These are phyloP conservation scores for Aureobasidium sp. DNA, from an alignment of 2,329 filamentous ascomycete genomes.

Conservation along the genomic window DNA sequence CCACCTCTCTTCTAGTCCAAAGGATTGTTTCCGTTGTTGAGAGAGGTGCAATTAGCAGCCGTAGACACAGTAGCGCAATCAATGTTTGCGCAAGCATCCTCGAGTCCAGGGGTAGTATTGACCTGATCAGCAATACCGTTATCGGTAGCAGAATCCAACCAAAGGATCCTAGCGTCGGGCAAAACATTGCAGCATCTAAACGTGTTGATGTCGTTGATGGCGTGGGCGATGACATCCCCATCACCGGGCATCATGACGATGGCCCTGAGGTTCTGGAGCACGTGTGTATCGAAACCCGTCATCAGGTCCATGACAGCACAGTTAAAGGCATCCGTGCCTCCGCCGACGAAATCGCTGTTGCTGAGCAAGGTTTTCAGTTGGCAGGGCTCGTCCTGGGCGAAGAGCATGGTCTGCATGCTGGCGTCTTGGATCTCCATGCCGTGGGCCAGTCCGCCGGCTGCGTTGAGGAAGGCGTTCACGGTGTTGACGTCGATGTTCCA, in stretches of 20 bases:
- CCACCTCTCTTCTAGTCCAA: neutral
- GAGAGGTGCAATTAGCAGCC: slow-evolving; percentile 5
- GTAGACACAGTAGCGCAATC: neutral
- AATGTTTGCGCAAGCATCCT: slow-evolving; percentile 9
- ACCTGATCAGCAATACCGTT: neutral
- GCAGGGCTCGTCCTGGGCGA: slow-evolving; percentile 18
- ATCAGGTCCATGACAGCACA: slow-evolving; percentile 7
- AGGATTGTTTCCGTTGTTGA: neutral
- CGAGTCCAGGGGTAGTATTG: neutral
- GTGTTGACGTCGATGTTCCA: slow-evolving; percentile 40
- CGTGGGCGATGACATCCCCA: neutral
- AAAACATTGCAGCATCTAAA: slow-evolving; percentile 20
- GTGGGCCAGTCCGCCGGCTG: slow-evolving; percentile 42
- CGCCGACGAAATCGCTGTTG: neutral
- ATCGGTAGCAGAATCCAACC: slow-evolving; percentile 8
- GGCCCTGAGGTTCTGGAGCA: slow-evolving; percentile 15
- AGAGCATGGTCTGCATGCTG: slow-evolving; percentile 10
- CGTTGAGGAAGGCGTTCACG: slow-evolving; percentile 45
- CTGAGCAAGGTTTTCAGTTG: slow-evolving; percentile 16
- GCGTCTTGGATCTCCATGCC: slow-evolving; percentile 18
- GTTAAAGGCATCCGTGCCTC: slow-evolving; percentile 13
- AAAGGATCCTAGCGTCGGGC: slow-evolving; percentile 16
- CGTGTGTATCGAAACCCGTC: slow-evolving; percentile 15
- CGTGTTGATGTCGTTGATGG: slow-evolving; percentile 16
- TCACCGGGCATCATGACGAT: slow-evolving; percentile 14